Evolutionary conservation across 495 filamentous ascomycete species (phyloP).

Genomic region (Thermothielavioides terrestris): DNA sequence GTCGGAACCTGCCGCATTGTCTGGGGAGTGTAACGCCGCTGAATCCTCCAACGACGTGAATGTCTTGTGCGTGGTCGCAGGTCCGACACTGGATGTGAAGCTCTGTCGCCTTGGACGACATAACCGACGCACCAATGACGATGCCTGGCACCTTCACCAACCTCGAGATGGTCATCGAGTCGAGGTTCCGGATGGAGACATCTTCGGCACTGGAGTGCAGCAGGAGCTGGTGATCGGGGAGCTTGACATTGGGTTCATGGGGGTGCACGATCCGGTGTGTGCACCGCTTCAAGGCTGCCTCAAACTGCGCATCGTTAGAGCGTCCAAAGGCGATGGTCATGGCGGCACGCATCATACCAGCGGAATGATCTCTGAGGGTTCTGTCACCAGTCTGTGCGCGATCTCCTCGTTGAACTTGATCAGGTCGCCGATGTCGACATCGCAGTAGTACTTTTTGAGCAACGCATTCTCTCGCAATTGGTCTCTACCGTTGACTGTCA

Average conservation of each 20-base stretch:
- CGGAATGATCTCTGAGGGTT: constrained; percentile 88
- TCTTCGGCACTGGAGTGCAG: constrained; percentile 86
- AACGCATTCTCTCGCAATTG: constrained; percentile 94
- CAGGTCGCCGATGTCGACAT: constrained; percentile 92
- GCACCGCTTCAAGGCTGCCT: constrained; percentile 79
- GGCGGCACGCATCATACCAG: constrained; percentile 49
- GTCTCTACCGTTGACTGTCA: constrained; percentile 53
- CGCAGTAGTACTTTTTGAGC: constrained; percentile 90
- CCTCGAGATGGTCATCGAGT: constrained; percentile 85
- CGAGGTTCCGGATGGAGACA: constrained; percentile 88
- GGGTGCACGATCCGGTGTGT: constrained; percentile 81
- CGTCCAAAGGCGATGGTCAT: constrained; percentile 6
- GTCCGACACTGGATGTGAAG: constrained; percentile 83
- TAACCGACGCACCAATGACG: constrained; percentile 92
- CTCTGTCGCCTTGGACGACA: constrained; percentile 88
- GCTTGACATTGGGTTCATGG: constrained; percentile 56
- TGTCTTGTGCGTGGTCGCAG: constrained; percentile 63
- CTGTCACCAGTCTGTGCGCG: constrained; percentile 80
- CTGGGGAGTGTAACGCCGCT: constrained; percentile 76
- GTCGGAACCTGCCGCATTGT: constrained; percentile 54
- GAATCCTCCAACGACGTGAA: constrained; percentile 76
- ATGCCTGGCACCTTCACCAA: constrained; percentile 96
- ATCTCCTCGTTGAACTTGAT: constrained; percentile 97
- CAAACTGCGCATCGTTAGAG: constrained; percentile 54
- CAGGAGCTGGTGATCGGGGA: constrained; percentile 91